These are phyloP conservation scores for Penicillium lividum DNA, from an alignment of 495 filamentous ascomycete species.

Conservation along the genomic window DNA sequence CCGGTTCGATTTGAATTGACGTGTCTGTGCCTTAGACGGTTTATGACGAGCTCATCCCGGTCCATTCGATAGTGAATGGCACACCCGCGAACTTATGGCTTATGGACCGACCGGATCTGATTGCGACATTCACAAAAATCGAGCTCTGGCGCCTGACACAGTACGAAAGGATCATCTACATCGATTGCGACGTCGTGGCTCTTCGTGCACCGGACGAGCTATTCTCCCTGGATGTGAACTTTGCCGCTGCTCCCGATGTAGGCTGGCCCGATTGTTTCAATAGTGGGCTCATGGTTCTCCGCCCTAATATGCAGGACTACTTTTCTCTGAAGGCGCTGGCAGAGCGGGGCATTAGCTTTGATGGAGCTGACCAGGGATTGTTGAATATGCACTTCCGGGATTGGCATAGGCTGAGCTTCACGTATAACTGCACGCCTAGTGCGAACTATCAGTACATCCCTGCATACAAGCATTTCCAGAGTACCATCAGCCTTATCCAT, in stretches of 20 bases:
- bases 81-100: constrained; percentile 81
- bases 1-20: background rate
- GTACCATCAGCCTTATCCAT: constrained; percentile 82
- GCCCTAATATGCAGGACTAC: constrained; percentile 85
- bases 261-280: constrained; percentile 99
- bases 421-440: constrained; percentile 94
- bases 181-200: constrained; percentile 88
- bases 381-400: constrained; percentile 91
- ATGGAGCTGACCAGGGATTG: constrained; percentile 95
- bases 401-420: constrained; percentile 89
- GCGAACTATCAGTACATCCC: constrained; percentile 94
- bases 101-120: constrained; percentile 88
- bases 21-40: constrained; percentile 55
- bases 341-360: constrained; percentile 85
- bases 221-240: constrained; percentile 71
- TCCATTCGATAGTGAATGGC: constrained; percentile 72
- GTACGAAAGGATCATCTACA: constrained; percentile 86
- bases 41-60: constrained; percentile 88
- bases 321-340: constrained; percentile 81
- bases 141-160: constrained; percentile 89
- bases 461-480: constrained; percentile 89
- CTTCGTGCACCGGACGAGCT: constrained; percentile 90
- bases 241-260: constrained; percentile 91
- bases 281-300: constrained; percentile 89
- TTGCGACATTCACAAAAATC: constrained; percentile 94